Evolutionary conservation across 164 flowering plant species (phyloP).

Genomic region (Magnolia officinalis): DNA sequence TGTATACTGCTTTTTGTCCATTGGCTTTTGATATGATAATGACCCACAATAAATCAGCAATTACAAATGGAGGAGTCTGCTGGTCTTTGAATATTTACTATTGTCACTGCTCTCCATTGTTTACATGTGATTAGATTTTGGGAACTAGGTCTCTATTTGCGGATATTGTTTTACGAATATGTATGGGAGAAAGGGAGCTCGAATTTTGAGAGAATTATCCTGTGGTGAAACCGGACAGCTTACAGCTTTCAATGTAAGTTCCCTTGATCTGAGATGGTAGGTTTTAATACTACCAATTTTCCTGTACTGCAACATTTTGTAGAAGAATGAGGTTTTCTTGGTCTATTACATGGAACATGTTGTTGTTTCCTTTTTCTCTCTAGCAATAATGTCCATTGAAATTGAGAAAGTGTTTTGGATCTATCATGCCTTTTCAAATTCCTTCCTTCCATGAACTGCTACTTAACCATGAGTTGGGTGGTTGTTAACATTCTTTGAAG

Average conservation of each 20-base stretch:
- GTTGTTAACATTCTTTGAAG: neutral
- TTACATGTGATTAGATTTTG: neutral
- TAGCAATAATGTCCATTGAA: neutral
- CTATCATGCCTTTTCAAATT: neutral
- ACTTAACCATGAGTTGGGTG: neutral
- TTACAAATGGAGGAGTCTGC: too few species aligned
- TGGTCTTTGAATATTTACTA: neutral
- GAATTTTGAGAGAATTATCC: conserved; percentile 67
- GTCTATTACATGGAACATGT: neutral
- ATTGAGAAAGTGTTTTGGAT: neutral
- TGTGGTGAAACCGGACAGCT: conserved; percentile 70
- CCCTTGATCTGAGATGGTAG: neutral
- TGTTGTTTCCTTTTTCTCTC: neutral
- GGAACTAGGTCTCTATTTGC: neutral
- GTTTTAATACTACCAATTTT: neutral
- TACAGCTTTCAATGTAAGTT: conserved; percentile 59
- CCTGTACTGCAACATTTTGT: neutral
- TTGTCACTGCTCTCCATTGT: neutral
- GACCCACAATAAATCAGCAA: too few species aligned
- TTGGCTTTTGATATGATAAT: too few species aligned
- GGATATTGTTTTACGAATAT: conserved; percentile 21
- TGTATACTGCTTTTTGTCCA: too few species aligned
- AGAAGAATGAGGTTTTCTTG: neutral
- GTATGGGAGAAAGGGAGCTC: conserved; percentile 68
- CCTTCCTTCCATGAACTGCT: neutral